phyloP scores from a whole-genome alignment of 2,329 filamentous ascomycete species.

The Talaromyces sp. region DNA sequence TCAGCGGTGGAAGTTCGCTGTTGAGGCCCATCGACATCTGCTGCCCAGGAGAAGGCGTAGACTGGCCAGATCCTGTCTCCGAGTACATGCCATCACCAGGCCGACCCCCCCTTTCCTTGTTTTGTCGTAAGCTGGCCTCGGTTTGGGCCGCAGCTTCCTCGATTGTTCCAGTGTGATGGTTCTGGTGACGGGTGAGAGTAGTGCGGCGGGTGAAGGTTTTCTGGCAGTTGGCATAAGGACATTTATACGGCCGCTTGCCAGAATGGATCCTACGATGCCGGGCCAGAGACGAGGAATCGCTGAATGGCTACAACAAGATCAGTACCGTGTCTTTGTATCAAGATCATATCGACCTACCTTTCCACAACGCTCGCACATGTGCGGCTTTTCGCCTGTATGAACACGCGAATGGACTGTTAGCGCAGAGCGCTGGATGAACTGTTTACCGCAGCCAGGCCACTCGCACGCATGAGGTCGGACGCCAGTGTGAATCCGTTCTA shows the following conservation, averaged over 20 bases:
- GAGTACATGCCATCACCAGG: conserved; percentile 40
- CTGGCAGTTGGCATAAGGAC: conserved; percentile 93
- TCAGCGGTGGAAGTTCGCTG: conserved; percentile 66
- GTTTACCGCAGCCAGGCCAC: conserved; percentile 81
- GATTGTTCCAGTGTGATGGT: conserved; percentile 90
- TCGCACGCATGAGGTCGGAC: conserved; percentile 90
- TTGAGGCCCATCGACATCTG: conserved; percentile 76
- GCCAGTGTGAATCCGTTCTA: conserved; percentile 93
- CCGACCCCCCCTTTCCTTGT: conserved; percentile 33
- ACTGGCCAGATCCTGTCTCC: conserved; percentile 41
- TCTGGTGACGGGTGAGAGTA: conserved; percentile 90
- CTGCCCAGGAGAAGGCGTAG: conserved; percentile 80
- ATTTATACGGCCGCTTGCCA: conserved; percentile 94
- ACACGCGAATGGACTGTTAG: conserved; percentile 93
- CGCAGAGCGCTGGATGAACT: conserved; percentile 94
- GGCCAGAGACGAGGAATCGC: conserved; percentile 90
- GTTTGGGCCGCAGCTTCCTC: conserved; percentile 89
- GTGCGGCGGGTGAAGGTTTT: conserved; percentile 97
- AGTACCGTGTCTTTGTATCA: conserved; percentile 4
- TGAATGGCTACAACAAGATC: conserved; percentile 66
- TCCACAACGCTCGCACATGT: conserved; percentile 93
- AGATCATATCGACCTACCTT: conserved; percentile 60
- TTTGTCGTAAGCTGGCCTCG: conserved; percentile 70
- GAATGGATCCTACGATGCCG: conserved; percentile 92
- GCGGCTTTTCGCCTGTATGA: conserved; percentile 96